Evolutionary conservation across 2,329 filamentous ascomycete species (phyloP).

Genomic region (Alternaria angustiovoidea): DNA sequence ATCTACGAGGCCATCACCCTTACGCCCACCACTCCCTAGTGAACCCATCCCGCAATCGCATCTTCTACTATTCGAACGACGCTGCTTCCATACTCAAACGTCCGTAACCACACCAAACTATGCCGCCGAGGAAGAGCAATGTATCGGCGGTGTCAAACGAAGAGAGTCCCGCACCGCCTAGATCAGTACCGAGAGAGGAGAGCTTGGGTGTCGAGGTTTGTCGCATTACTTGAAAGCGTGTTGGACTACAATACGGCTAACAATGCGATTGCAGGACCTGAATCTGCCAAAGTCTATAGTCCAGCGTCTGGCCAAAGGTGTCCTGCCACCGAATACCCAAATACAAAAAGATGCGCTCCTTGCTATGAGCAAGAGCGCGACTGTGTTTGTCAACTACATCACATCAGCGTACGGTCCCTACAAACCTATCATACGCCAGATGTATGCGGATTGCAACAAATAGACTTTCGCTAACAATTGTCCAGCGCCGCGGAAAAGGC

Average conservation of each 20-base stretch:
- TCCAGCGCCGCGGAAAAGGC: slow-evolving; percentile 77
- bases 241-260: neutral
- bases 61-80: neutral
- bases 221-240: slow-evolving; percentile 7
- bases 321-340: slow-evolving; percentile 80
- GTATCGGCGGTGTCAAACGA: slow-evolving; percentile 52
- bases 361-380: slow-evolving; percentile 81
- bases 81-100: neutral
- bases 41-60: slow-evolving; percentile 12
- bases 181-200: slow-evolving; percentile 47
- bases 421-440: neutral
- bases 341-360: slow-evolving; percentile 83
- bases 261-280: slow-evolving; percentile 61
- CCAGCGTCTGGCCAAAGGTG: slow-evolving; percentile 79
- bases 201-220: slow-evolving; percentile 56
- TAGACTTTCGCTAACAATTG: slow-evolving; percentile 6
- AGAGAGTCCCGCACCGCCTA: slow-evolving; percentile 37
- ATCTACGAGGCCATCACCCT: slow-evolving; percentile 18
- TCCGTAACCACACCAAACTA: slow-evolving; percentile 29
- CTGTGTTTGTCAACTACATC: slow-evolving; percentile 83
- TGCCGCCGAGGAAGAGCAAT: slow-evolving; percentile 60
- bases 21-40: slow-evolving; percentile 16
- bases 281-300: slow-evolving; percentile 83
- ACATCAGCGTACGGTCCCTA: slow-evolving; percentile 69
- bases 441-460: neutral